These are phyloP conservation scores for Zasmidium angulare DNA, from an alignment of 2,329 filamentous ascomycete species.

Conservation along the genomic window DNA sequence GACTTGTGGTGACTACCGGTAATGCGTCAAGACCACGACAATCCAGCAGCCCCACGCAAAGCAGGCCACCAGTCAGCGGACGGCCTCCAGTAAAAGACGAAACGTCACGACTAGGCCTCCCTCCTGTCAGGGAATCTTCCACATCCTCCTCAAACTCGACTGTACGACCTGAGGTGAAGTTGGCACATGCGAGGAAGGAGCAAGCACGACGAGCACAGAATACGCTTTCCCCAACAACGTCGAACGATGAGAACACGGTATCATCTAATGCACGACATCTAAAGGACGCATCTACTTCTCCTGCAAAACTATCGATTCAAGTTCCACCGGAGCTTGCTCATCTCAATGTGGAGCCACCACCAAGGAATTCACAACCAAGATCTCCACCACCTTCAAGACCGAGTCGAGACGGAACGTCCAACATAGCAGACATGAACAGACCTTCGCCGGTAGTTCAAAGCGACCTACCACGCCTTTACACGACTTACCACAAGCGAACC, in stretches of 20 bases:
- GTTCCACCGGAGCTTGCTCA: slow-evolving; percentile 43
- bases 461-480: slow-evolving; percentile 51
- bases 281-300: not conserved
- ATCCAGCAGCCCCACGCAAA: slow-evolving; percentile 51
- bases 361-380: slow-evolving; percentile 41
- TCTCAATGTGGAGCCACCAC: slow-evolving; percentile 60
- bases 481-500: slow-evolving; percentile 51
- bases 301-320: slow-evolving; percentile 7
- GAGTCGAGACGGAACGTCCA: slow-evolving; percentile 47
- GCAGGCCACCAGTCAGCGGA: slow-evolving; percentile 62
- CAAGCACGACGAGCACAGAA: not conserved
- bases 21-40: slow-evolving; percentile 52
- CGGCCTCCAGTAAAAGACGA: slow-evolving; percentile 51
- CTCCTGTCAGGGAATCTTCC: slow-evolving; percentile 66
- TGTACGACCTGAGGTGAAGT: slow-evolving; percentile 31
- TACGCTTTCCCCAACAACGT: not conserved
- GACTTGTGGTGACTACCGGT: slow-evolving; percentile 49
- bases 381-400: slow-evolving; percentile 45
- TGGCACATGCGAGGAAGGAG: not conserved
- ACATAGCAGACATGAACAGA: slow-evolving; percentile 44
- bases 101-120: slow-evolving; percentile 55
- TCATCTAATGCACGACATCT: not conserved
- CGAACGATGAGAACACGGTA: not conserved
- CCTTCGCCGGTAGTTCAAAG: slow-evolving; percentile 58
- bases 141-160: slow-evolving; percentile 65